Percentiles rank a stretch among this genome's conserved stretches.
These are phyloP conservation scores for Nemania serpens DNA, from an alignment of 2,329 filamentous ascomycete genomes.

Conservation along the genomic window DNA sequence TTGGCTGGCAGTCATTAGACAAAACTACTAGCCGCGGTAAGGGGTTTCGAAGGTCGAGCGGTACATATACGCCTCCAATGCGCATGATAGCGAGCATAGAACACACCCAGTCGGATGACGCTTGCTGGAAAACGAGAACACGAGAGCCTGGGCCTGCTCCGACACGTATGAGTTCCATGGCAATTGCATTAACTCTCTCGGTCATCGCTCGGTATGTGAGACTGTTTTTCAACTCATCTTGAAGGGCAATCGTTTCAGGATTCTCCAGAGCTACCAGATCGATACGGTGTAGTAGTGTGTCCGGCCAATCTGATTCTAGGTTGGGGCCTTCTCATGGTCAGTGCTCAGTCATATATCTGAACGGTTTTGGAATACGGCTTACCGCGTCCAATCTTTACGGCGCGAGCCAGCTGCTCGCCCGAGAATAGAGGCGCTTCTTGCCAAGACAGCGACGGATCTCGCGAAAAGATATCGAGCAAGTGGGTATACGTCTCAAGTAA, in stretches of 20 bases:
- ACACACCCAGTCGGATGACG: conserved; percentile 8
- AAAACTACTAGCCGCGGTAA: conserved; percentile 37
- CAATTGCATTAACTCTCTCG: conserved; percentile 41
- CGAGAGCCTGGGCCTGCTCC: conserved; percentile 26
- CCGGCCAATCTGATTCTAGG: conserved; percentile 24
- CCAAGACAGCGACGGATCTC: background rate
- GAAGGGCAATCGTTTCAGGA: conserved; percentile 16
- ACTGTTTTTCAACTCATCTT: conserved; percentile 12
- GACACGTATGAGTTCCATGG: conserved; percentile 33
- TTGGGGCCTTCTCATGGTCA: too few species aligned
- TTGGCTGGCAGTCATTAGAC: conserved; percentile 38
- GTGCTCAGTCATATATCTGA: too few species aligned
- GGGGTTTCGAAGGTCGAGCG: conserved; percentile 42
- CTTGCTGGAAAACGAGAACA: conserved; percentile 43
- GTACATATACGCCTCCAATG: conserved; percentile 41
- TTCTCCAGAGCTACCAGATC: conserved; percentile 17
- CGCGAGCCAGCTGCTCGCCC: background rate
- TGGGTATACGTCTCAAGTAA: conserved; percentile 26
- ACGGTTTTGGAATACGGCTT: too few species aligned
- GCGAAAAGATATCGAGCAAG: conserved; percentile 21
- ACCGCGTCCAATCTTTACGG: conserved; percentile 6
- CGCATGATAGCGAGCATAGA: conserved; percentile 36
- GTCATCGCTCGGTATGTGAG: conserved; percentile 44
- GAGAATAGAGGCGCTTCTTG: background rate
- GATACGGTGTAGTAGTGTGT: conserved; percentile 26